phyloP scores from a whole-genome alignment of 371 early-diverging fungal genomes.

The Apophysomyces elegans region DNA sequence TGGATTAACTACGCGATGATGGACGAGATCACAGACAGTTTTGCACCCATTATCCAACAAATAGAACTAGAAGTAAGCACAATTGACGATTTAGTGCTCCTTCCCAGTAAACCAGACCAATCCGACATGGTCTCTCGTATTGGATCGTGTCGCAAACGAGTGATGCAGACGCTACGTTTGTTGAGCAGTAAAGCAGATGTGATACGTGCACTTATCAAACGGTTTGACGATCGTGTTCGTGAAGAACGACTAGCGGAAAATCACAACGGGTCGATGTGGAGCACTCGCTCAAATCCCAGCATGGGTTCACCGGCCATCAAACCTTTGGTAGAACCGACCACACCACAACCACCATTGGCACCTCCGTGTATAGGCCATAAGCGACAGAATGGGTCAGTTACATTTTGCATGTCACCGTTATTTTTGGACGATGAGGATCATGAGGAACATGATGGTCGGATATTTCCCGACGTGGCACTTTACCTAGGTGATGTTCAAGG shows the following conservation, averaged over 20 bases:
- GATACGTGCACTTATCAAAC: slow-evolving; percentile 67
- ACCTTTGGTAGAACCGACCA: slow-evolving; percentile 6
- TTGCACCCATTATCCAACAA: slow-evolving; percentile 75
- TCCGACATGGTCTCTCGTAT: slow-evolving; percentile 84
- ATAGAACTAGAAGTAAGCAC: slow-evolving; percentile 85
- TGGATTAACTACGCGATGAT: slow-evolving; percentile 89
- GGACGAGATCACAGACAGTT: slow-evolving; percentile 85
- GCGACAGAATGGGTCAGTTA: slow-evolving; percentile 1
- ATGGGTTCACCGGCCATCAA: slow-evolving; percentile 17
- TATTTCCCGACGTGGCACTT: slow-evolving; percentile 50
- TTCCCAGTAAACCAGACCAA: slow-evolving; percentile 68
- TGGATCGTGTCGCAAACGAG: slow-evolving; percentile 80
- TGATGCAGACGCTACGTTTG: slow-evolving; percentile 77
- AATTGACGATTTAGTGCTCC: slow-evolving; percentile 84
- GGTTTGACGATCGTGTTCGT: slow-evolving; percentile 50
- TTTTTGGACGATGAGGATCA: slow-evolving; percentile 7
- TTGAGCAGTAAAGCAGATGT: slow-evolving; percentile 83
- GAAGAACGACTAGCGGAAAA: slow-evolving; percentile 20
- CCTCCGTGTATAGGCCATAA: slow-evolving; percentile 1
- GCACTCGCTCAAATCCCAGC: slow-evolving; percentile 3
- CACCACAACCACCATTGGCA: slow-evolving; percentile 11
- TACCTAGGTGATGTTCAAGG: slow-evolving; percentile 94
- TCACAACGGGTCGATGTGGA: not conserved
- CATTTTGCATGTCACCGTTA: slow-evolving; percentile 1
- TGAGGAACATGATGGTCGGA: slow-evolving; percentile 27